Evolutionary conservation across 2,329 filamentous ascomycete genomes (phyloP), one percentile per base, ranked within the genome.

Genomic region (Colletotrichum sp.): DNA sequence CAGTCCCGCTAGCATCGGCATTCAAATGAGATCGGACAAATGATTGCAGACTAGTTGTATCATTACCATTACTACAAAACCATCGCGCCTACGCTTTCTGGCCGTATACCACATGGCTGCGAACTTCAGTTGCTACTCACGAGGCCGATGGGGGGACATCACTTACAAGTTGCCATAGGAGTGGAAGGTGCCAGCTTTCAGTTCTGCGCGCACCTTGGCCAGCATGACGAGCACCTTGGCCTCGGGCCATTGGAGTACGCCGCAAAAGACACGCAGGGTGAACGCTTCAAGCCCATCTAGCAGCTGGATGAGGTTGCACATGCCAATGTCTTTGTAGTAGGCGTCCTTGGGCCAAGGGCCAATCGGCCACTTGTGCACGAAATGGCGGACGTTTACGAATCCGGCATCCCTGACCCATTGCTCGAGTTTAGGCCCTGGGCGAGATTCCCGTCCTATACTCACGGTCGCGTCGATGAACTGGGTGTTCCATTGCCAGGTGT

Each of bases 331-430:
- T n/a, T 80, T 80, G 44, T 62, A 71, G 21, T 78, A 76, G 8
- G 76, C 74, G 18, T 81, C 80, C 12, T 76, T 77, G 1, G 80
- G 69, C 81, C 80, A 88, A 4, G 79, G 78, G 0, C 85, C 85
- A 5, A 85, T 79, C 0, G 85, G 85, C 36, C 84, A 80, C 72
- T 83, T 85, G 69, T 82, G 84, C 1, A 78, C 39, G 5, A 79
- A 77, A 66, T 85, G 82, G 0, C 78, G 80, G 13, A 86, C 74
- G n/a, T 83, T 76, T 0, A 75, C 63, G 70, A 88, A 89, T 0
- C 86, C 87, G 3, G 81, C 81, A 4, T 83, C 81, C 8, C 76
- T 66, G 9, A 83, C 77, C 82, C 82, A 85, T 6, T 71, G 39
- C 9, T 77, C 71, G 8, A 84, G 81, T 5, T 78, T 68, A 4